phyloP scores from a whole-genome alignment of 805 yeast genomes.

The Zygotorulaspora chibaensis region DNA sequence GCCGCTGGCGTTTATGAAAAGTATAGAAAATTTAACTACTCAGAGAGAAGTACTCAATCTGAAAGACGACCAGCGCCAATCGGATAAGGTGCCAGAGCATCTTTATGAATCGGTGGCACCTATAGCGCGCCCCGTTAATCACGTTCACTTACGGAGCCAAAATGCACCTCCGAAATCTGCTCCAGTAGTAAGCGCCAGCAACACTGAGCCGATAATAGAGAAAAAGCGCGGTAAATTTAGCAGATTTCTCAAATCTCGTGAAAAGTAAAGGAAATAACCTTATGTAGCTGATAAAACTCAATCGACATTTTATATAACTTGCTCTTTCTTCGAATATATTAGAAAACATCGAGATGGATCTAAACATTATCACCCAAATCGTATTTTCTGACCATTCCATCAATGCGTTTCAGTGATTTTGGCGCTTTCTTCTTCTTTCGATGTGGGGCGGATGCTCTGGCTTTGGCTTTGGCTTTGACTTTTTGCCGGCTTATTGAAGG shows the following conservation, averaged over 20 bases:
- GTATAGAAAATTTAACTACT: constrained; percentile 36
- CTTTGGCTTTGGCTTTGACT: neutral
- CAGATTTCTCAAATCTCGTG: constrained; percentile 40
- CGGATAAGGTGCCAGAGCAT: constrained; percentile 41
- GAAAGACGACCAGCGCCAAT: constrained; percentile 33
- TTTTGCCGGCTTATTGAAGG: too few species aligned
- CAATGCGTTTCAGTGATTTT: constrained; percentile 28
- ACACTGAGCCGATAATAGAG: constrained; percentile 32
- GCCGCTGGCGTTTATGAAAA: constrained; percentile 42
- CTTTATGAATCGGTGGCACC: constrained; percentile 35
- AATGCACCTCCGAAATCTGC: constrained; percentile 14
- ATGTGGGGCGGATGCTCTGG: neutral
- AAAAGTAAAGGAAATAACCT: constrained; percentile 6
- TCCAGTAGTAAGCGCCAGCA: constrained; percentile 6
- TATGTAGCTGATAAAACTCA: neutral
- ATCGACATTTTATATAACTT: neutral
- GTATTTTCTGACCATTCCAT: constrained; percentile 26
- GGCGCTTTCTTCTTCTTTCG: constrained; percentile 18
- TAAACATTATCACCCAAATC: constrained; percentile 14
- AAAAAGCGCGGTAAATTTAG: constrained; percentile 46
- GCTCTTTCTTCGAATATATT: neutral
- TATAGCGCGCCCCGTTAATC: constrained; percentile 26
- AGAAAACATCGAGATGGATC: neutral
- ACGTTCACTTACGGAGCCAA: constrained; percentile 20
- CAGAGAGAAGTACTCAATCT: constrained; percentile 43